These are phyloP conservation scores for Phlyctochytrium bullatum DNA, from an alignment of 192 early-diverging fungal genomes.

Conservation along the genomic window DNA sequence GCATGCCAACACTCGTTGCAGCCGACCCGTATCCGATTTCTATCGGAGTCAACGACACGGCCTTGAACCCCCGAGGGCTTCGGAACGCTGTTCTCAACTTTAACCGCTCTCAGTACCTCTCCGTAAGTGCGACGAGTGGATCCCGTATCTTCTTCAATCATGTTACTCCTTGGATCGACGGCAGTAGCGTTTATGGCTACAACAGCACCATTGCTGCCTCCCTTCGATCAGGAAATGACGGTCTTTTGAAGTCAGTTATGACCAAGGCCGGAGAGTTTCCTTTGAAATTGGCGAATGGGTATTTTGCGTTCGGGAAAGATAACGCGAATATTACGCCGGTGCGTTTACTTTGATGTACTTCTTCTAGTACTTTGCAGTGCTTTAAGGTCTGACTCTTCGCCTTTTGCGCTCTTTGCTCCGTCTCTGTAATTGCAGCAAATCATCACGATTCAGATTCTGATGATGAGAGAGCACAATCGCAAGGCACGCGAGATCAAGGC, in stretches of 20 bases:
- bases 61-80: conserved; percentile 7
- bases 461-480: conserved; percentile 38
- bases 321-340: conserved; percentile 9
- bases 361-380: too few species aligned
- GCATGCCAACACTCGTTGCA: neutral
- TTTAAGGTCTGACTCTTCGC: too few species aligned
- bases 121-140: neutral
- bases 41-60: conserved; percentile 20
- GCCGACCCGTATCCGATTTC: conserved; percentile 35
- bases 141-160: neutral
- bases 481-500: conserved; percentile 22
- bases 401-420: neutral
- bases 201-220: neutral
- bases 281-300: neutral
- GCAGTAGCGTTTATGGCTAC: conserved; percentile 9
- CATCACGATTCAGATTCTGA: neutral
- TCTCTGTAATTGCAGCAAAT: neutral
- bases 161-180: neutral
- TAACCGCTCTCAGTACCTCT: neutral
- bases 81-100: neutral
- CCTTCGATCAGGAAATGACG: neutral
- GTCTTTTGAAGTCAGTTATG: neutral
- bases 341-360: neutral
- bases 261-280: conserved; percentile 6
- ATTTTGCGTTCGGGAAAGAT: conserved; percentile 8